Evolutionary conservation across 805 yeast species (phyloP), one percentile per base, ranked within the genome.

Genomic region (Candida michaelii): DNA sequence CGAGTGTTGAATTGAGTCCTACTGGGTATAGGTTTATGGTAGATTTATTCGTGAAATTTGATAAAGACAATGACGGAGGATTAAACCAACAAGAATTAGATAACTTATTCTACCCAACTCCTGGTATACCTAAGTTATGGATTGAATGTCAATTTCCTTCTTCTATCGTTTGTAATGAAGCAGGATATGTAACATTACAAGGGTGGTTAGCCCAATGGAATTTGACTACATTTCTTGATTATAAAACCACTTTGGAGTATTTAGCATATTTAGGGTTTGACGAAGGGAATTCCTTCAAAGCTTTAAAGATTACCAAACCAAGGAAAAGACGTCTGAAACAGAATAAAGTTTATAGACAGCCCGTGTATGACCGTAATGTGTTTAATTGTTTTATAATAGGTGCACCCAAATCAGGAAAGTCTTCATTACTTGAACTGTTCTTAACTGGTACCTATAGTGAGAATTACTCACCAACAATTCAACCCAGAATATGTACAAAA

Each of bases 161-260:
- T 18, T 80, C 95, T 1, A 87, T 95, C 9, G 96, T 91, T 1
- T 79, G 95, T 40, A 90, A 89, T 58, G 97, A 89, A 50, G 83
- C 82, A 48, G 97, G 96, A 0, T 77, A 81, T 58, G 89, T 93
- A 3, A 89, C 98, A 0, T 63, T 93, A 19, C 99, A 95, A 65
- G 99, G 99, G 2, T 93, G 99, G 99, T 66, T 93, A 29, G 99
- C 99, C 0, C 98, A 91, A 56, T 93, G 99, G 99, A 84, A 91
- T 53, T 85, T 93, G 86, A 89, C 97, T 0, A 91, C 98, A 0
- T 89, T 80, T 51, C 66, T 93, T 23, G 96, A 90, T 53, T 80
- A 85, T 57, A 80, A 76, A 52, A 83, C 89, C 0, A 89, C 98
- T 0, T 73, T 93, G 39, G 95, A 89, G 39, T 93, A 91, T 55